Evolutionary conservation across 306 rosid genomes (phyloP).

Genomic region (Malus asiatica): DNA sequence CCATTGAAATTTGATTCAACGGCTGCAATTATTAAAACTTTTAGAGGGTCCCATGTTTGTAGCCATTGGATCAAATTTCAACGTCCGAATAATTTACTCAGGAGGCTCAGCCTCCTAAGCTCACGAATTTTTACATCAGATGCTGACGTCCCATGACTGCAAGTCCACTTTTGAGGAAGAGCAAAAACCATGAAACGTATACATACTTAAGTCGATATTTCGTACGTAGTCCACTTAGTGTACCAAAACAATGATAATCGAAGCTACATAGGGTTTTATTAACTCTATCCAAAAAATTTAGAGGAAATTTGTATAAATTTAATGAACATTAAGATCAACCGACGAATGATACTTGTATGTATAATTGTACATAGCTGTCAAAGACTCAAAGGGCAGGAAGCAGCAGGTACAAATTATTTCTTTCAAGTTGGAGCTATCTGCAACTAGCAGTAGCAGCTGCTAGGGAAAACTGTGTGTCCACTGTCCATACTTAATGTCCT

Average conservation of each 20-base stretch:
- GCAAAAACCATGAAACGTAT: background rate
- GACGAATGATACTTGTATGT: background rate
- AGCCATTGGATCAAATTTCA: too few species aligned
- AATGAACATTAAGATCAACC: background rate
- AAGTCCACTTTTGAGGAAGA: background rate
- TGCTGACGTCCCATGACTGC: background rate
- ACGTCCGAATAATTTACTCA: too few species aligned
- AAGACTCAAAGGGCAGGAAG: background rate
- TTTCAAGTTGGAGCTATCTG: background rate
- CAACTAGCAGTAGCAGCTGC: background rate
- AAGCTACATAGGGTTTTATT: background rate
- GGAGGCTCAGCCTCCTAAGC: too few species aligned
- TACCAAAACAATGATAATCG: background rate
- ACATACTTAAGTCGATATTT: background rate
- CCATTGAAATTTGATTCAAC: too few species aligned
- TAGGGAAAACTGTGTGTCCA: background rate
- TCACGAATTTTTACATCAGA: background rate
- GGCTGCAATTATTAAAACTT: too few species aligned
- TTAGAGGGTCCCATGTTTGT: too few species aligned
- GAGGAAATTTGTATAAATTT: background rate
- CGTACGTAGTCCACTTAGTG: background rate
- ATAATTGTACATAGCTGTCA: background rate
- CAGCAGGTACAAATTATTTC: background rate
- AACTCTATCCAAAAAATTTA: slow-evolving; percentile 12
- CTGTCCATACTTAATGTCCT: background rate